Base-by-base conservation (phyloP, 345 rosid genomes). In the Eutrema yunnanense region DNA sequence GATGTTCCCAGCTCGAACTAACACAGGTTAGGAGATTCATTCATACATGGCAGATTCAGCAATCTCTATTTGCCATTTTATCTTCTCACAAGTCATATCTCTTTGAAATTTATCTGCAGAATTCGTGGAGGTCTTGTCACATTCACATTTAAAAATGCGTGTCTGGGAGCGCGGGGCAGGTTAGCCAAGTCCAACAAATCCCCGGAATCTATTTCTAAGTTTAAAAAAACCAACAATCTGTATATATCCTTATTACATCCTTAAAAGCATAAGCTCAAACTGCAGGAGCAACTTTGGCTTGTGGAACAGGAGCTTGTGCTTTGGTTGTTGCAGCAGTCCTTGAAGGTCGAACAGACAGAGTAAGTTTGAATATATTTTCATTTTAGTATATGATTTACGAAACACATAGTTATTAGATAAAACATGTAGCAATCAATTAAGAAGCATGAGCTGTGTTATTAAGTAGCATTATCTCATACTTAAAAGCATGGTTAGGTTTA, bases 141-240 rank as follows among this genome's bases (percentile, higher is more conserved):
- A 78, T 74, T 83, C 91, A 16, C 98, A 86, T 72, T 83, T 92
- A 67, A 96, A 90, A 84, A 92, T 96, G 97, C 91, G 90, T 49
- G 98, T 92, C 22, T 92, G 99, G 99, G 99, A 96, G 82, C 98
- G 97, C 6, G 98, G 99, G 10, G 97, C 98, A 76, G 97, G 97
- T 90, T 62, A 73, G 84, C 68, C 63, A 5, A 72, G 40, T 14
- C 38, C 44, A 29, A 4, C 8, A 10, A 32, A 50, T 34, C 22
- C 0, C 66, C 48, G 0, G 1, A 49, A 33, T 64, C 19, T 37
- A 9, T 6, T 16, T 37, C 48, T 26, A 22, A 32, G 26, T n/a
- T n/a, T 27, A 0, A 12, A 46, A 4, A 44, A 37, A 32, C 19
- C 32, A 41, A 9, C 64, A 27, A 10, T 44, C 46, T 62, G n/a